Conservation (phyloP, 768 basidiomycete species). For the Strobilomyces dryophilus region DNA sequence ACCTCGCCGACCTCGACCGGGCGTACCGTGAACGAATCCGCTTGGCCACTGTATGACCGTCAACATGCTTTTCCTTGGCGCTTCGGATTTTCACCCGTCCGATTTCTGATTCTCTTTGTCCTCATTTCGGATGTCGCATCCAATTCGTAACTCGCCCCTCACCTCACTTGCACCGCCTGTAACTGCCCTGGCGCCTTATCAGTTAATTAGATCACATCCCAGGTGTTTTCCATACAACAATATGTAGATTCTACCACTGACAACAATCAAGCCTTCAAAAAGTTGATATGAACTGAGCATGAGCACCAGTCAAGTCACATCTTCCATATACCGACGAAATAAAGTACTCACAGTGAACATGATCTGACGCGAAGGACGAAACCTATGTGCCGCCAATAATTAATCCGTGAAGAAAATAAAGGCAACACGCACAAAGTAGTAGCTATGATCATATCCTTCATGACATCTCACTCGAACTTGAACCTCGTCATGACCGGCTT, state of each 20-base stretch:
- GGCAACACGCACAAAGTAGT: slow-evolving; percentile 66
- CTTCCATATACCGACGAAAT: background rate
- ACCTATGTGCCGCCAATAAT: slow-evolving; percentile 45
- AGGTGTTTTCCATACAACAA: slow-evolving; percentile 6
- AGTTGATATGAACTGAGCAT: slow-evolving; percentile 75
- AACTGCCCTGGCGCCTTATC: background rate
- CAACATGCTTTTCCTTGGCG: background rate
- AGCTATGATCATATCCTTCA: slow-evolving; percentile 84
- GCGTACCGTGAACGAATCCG: slow-evolving; percentile 57
- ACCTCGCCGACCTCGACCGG: slow-evolving; percentile 54
- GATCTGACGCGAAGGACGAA: slow-evolving; percentile 85
- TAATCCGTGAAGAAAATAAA: background rate
- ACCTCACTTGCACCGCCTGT: slow-evolving; percentile 5
- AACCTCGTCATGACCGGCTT: slow-evolving; percentile 65
- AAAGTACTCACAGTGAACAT: slow-evolving; percentile 72
- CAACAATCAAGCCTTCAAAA: slow-evolving; percentile 60
- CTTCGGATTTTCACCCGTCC: background rate
- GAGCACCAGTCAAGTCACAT: slow-evolving; percentile 9
- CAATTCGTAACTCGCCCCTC: background rate
- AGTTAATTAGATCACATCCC: background rate
- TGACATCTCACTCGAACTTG: slow-evolving; percentile 79
- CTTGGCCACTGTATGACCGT: slow-evolving; percentile 10
- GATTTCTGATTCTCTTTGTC: background rate
- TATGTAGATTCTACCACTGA: background rate
- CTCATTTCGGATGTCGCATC: slow-evolving; percentile 1